These are phyloP conservation scores for Sordariomycetes sp. DNA, from an alignment of 2,329 filamentous ascomycete genomes.

Conservation along the genomic window DNA sequence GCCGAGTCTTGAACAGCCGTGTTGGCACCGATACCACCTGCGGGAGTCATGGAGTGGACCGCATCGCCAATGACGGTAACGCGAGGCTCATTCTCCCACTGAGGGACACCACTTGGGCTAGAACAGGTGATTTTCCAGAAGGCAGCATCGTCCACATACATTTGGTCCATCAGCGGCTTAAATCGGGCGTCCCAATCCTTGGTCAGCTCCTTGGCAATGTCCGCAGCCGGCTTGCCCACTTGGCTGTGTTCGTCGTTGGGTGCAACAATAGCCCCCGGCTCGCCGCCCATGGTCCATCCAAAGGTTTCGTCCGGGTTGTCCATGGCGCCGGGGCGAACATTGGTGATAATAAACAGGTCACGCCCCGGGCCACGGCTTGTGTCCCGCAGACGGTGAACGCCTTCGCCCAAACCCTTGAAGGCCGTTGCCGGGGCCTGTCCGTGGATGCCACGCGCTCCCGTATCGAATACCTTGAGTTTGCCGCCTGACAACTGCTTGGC, in stretches of 20 bases:
- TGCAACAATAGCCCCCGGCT: conserved; percentile 45
- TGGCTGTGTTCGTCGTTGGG: conserved; percentile 53
- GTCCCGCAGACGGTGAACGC: conserved; percentile 49
- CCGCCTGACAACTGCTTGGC: conserved; percentile 50
- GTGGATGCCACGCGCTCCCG: conserved; percentile 54
- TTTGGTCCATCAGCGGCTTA: conserved; percentile 47
- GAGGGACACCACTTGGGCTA: conserved; percentile 46
- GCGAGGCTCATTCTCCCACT: conserved; percentile 48
- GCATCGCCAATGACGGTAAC: conserved; percentile 46
- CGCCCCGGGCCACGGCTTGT: conserved; percentile 31
- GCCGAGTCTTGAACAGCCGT: conserved; percentile 46
- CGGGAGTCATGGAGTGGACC: conserved; percentile 6
- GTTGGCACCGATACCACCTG: conserved; percentile 5
- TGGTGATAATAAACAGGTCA: conserved; percentile 48
- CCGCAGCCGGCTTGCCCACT: conserved; percentile 44
- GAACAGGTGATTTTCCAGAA: conserved; percentile 63
- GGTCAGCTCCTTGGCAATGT: conserved; percentile 46
- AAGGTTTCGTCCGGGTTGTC: conserved; percentile 46
- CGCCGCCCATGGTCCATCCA: conserved; percentile 54
- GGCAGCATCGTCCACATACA: conserved; percentile 45
- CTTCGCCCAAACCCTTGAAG: conserved; percentile 53
- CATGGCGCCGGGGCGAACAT: conserved; percentile 51
- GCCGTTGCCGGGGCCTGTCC: conserved; percentile 54
- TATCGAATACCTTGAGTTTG: conserved; percentile 52
- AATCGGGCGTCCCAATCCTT: conserved; percentile 46